Conservation (phyloP, 2,329 filamentous ascomycete species). For the Aureobasidium leucospermi region DNA sequence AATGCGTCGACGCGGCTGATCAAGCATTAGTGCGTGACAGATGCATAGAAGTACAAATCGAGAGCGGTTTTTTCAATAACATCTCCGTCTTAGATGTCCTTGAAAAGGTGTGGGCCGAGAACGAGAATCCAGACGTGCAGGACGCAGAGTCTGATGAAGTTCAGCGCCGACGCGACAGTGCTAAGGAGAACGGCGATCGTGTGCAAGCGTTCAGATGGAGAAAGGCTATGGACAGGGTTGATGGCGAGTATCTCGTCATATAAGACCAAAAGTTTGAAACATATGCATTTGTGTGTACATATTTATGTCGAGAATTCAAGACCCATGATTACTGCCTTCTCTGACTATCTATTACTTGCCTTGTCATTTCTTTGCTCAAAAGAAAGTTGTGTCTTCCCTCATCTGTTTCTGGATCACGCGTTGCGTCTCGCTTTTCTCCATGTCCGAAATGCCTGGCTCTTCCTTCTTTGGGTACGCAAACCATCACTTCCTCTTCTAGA, state of each 20-base stretch:
- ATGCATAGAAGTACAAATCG: conserved; percentile 77
- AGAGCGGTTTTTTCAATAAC: conserved; percentile 92
- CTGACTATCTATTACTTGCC: not conserved
- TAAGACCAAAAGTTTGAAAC: conserved; percentile 22
- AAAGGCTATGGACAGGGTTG: conserved; percentile 43
- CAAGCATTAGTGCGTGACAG: conserved; percentile 71
- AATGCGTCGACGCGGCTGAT: conserved; percentile 76
- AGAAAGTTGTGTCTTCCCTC: too few relatives aligned
- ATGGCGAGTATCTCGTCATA: conserved; percentile 47
- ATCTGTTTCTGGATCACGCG: too few relatives aligned
- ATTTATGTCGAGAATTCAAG: not conserved
- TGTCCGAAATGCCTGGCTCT: too few relatives aligned
- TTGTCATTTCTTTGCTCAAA: not conserved
- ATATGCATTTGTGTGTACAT: not conserved
- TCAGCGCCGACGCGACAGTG: conserved; percentile 23
- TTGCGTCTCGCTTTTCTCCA: too few relatives aligned
- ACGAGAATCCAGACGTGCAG: conserved; percentile 20
- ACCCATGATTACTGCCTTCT: not conserved
- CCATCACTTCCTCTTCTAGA: too few relatives aligned
- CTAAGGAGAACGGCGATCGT: conserved; percentile 17
- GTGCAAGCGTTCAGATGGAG: conserved; percentile 42
- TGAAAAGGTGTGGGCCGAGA: conserved; percentile 67
- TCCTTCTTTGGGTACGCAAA: too few relatives aligned
- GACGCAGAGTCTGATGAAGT: conserved; percentile 22
- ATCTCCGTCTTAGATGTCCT: conserved; percentile 76